phyloP scores from a whole-genome alignment of 306 rosid species.

The peach (Prunus persica) region DNA sequence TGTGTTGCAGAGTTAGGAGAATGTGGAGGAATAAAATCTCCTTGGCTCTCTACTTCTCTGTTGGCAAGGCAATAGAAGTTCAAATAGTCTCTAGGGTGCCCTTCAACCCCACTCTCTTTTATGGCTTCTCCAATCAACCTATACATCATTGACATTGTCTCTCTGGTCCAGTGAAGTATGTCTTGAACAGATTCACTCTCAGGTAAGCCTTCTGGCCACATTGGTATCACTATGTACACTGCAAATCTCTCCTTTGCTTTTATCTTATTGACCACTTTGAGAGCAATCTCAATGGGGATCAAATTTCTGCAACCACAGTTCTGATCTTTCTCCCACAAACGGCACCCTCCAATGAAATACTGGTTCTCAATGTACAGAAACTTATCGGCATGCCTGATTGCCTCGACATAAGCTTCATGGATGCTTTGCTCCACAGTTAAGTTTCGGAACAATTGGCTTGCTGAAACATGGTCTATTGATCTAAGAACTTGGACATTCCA shows the following conservation, averaged over 20 bases:
- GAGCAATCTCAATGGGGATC: conserved; percentile 88
- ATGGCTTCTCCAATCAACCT: conserved; percentile 79
- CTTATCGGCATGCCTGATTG: conserved; percentile 78
- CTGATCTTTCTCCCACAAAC: conserved; percentile 72
- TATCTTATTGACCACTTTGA: conserved; percentile 72
- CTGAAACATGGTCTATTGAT: conserved; percentile 77
- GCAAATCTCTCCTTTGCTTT: conserved; percentile 76
- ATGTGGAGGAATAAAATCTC: conserved; percentile 64
- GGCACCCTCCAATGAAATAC: conserved; percentile 88
- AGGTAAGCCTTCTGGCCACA: conserved; percentile 98
- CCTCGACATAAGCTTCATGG: conserved; percentile 83
- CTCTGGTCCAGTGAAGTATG: conserved; percentile 80
- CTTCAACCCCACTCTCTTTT: conserved; percentile 52
- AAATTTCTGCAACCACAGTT: conserved; percentile 73
- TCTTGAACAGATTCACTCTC: conserved; percentile 85
- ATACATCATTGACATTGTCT: conserved; percentile 90
- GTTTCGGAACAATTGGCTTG: conserved; percentile 58
- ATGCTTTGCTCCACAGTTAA: conserved; percentile 79
- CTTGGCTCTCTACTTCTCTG: conserved; percentile 57
- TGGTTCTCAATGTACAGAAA: conserved; percentile 92
- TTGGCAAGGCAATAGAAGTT: conserved; percentile 94
- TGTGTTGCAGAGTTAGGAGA: conserved; percentile 65
- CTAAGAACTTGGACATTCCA: conserved; percentile 92
- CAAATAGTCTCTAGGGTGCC: conserved; percentile 84
- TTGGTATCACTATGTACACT: conserved; percentile 82